Evolutionary conservation across 2,329 filamentous ascomycete species (phyloP).

Genomic region (Parastagonospora avenae): DNA sequence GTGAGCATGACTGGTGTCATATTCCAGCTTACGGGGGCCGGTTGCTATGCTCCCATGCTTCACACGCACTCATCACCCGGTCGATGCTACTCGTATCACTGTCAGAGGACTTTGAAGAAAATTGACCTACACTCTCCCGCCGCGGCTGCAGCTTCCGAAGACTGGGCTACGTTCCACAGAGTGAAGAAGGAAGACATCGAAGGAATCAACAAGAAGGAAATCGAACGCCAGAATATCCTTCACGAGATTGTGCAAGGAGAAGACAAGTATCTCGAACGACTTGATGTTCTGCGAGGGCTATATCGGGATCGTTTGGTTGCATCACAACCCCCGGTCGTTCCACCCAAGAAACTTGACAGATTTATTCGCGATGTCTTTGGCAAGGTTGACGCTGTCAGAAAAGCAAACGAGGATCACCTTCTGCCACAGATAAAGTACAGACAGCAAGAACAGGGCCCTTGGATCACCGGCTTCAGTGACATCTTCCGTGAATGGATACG

Average conservation of each 20-base stretch:
- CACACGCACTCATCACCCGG: constrained; percentile 72
- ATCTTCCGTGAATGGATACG: constrained; percentile 98
- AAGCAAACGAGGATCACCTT: constrained; percentile 90
- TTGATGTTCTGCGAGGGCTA: constrained; percentile 82
- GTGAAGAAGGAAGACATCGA: constrained; percentile 78
- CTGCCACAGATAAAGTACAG: constrained; percentile 94
- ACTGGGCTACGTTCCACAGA: constrained; percentile 90
- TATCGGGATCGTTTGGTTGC: constrained; percentile 81
- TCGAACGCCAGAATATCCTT: constrained; percentile 89
- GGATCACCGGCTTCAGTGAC: constrained; percentile 91
- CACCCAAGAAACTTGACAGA: constrained; percentile 74
- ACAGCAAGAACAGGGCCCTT: constrained; percentile 95
- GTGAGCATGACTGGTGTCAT: constrained; percentile 85
- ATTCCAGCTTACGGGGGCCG: constrained; percentile 88
- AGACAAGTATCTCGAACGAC: constrained; percentile 85
- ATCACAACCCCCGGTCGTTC: constrained; percentile 79
- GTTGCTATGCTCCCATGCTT: constrained; percentile 86
- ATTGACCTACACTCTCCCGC: constrained; percentile 82
- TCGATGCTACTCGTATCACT: constrained; percentile 92
- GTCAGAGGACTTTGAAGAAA: constrained; percentile 92
- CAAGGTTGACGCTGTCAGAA: constrained; percentile 84
- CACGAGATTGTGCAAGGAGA: constrained; percentile 96
- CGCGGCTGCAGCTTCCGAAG: constrained; percentile 67
- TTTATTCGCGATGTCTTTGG: constrained; percentile 90
- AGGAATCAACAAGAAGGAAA: constrained; percentile 77